Base-by-base conservation (phyloP, 2,329 filamentous ascomycete genomes). In the Pyricularia grisea region DNA sequence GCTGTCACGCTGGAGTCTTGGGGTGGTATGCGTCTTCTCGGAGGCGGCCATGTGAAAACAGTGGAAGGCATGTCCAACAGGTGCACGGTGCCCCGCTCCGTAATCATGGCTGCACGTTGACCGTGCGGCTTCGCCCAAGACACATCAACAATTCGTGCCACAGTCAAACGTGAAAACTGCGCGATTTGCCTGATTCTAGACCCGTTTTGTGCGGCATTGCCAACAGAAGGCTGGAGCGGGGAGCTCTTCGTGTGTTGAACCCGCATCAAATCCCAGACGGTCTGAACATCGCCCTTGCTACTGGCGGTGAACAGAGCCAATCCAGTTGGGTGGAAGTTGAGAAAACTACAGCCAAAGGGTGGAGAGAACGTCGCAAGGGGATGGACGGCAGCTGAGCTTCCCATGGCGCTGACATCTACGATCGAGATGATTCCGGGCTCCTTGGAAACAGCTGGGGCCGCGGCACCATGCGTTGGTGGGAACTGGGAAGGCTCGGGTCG, bases 41-140 rank as follows among this genome's bases (percentile, higher is more conserved):
- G 89, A 28, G 93, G 92, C 60, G 94, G 94, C 94, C 94, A 97
- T 72, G 91, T 88, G 74, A 94, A 94, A 4, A 92, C 92, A 71
- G 88, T 91, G 65, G 88, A 84, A 10, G 93, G 93, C 78, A 98
- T 87, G 73, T 97, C 92, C 72, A 97, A 90, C 63, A 98, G 87
- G 79, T 99, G 95, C 12, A 97, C 89, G 10, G 95, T 99, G n/a
- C 94, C 93, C 73, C 94, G 92, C 75, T 97, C 93, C 0, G 95
- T 98, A 30, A 97, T 88, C 80, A 99, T 89, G 1, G 94, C 94
- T 58, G 96, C 81, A 70, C 92, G 90, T 76, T 97, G 92, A 27
- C 92, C 92, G 69, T 90, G 89, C 3, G 92, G 92, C 68, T 87
- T 86, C 1, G 91, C 90, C 95, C 95, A 99, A 3, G 89, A 88